phyloP scores from a whole-genome alignment of 169 alveolate genomes.

The Eimeria acervulina region DNA sequence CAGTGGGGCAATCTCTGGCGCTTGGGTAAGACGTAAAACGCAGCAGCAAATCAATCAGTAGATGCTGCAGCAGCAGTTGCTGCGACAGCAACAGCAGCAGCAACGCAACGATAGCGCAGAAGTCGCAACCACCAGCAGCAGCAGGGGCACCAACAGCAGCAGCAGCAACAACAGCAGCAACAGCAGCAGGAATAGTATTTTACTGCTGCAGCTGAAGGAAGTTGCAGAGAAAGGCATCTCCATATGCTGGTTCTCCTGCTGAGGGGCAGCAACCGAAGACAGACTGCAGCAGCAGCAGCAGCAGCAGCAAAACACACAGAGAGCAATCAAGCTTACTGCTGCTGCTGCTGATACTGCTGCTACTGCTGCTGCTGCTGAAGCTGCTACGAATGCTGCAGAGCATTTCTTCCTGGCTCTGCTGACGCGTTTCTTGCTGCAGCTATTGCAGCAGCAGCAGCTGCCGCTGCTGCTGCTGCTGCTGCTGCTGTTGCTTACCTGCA shows the following conservation, averaged over 20 bases:
- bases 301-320: neutral
- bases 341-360: too few relatives aligned
- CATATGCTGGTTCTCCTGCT: slow-evolving; percentile 6
- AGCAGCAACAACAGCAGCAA: neutral
- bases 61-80: neutral
- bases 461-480: neutral
- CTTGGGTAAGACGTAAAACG: neutral
- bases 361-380: too few relatives aligned
- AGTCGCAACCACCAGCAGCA: neutral
- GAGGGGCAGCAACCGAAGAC: neutral
- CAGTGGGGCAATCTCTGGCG: too few relatives aligned
- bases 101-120: neutral
- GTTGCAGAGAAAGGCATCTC: neutral
- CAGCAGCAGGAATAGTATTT: neutral
- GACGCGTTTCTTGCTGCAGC: too few relatives aligned
- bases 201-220: neutral
- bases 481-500: neutral
- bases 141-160: neutral
- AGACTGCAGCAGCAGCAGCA: neutral
- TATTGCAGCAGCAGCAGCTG: too few relatives aligned
- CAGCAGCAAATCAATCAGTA: neutral
- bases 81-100: neutral
- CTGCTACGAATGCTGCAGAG: too few relatives aligned
- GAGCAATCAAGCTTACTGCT: too few relatives aligned
- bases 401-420: too few relatives aligned